These are phyloP conservation scores for Rhodomyrtus tomentosa DNA, from an alignment of 345 rosid species.

Conservation along the genomic window DNA sequence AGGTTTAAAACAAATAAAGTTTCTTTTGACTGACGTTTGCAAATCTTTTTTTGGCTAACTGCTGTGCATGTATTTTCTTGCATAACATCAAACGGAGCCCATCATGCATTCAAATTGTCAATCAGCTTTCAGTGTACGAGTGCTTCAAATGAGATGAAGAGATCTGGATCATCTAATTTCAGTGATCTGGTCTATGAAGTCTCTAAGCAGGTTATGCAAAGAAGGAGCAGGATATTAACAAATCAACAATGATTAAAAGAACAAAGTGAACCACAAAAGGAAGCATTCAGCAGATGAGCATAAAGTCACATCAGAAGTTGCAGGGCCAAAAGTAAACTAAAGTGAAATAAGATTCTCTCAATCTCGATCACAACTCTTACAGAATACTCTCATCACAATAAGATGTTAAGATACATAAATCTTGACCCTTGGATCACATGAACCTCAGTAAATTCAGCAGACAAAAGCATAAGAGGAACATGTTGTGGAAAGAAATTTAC, in stretches of 20 bases:
- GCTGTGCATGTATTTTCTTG: background rate
- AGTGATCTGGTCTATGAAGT: background rate
- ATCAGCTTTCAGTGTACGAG: background rate
- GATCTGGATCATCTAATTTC: background rate
- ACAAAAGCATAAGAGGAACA: background rate
- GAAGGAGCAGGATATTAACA: background rate
- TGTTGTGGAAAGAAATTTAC: background rate
- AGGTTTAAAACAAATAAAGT: background rate
- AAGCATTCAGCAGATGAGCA: background rate
- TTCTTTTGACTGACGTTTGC: background rate
- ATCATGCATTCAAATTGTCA: background rate
- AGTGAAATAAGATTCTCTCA: background rate
- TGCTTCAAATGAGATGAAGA: background rate
- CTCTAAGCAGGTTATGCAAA: background rate
- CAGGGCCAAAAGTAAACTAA: background rate
- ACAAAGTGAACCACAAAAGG: background rate
- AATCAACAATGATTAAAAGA: background rate
- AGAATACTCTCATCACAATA: background rate
- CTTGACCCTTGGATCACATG: background rate
- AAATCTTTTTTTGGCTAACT: background rate
- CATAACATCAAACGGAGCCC: background rate
- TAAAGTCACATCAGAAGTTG: background rate
- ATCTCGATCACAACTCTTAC: background rate
- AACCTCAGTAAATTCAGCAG: background rate
- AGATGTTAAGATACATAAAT: background rate